Conservation (phyloP, 768 basidiomycete species). For the Daedaleopsis nitida region DNA sequence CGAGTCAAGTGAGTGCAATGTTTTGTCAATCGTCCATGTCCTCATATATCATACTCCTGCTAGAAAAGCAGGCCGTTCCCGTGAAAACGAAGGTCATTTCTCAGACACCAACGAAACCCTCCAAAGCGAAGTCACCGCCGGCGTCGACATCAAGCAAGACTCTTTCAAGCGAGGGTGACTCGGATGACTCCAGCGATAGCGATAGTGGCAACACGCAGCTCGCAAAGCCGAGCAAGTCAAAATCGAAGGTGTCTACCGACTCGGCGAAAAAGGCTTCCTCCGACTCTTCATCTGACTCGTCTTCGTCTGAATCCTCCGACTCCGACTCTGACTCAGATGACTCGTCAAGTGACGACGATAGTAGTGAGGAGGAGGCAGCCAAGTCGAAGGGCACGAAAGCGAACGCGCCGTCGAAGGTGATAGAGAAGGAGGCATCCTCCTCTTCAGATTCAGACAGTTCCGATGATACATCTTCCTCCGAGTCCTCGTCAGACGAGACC, state of each 20-base stretch:
- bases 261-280: neutral
- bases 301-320: neutral
- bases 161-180: constrained; percentile 3
- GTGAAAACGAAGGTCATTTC: neutral
- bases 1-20: constrained; percentile 1
- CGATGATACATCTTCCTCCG: neutral
- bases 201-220: neutral
- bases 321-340: constrained; percentile 21
- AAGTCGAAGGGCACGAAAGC: neutral
- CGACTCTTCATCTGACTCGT: no score
- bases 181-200: neutral
- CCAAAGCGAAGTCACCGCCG: constrained; percentile 11
- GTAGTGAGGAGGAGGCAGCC: neutral
- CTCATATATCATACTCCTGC: neutral
- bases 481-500: constrained; percentile 1
- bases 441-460: neutral
- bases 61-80: neutral
- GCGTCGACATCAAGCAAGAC: constrained; percentile 17
- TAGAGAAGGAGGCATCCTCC: constrained; percentile 5
- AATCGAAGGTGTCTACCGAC: neutral
- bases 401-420: constrained; percentile 3
- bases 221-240: constrained; percentile 2
- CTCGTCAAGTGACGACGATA: constrained; percentile 11
- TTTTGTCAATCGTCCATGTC: no score
- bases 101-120: neutral